Base-by-base conservation (phyloP, 805 yeast species). In the Spathaspora passalidarum region DNA sequence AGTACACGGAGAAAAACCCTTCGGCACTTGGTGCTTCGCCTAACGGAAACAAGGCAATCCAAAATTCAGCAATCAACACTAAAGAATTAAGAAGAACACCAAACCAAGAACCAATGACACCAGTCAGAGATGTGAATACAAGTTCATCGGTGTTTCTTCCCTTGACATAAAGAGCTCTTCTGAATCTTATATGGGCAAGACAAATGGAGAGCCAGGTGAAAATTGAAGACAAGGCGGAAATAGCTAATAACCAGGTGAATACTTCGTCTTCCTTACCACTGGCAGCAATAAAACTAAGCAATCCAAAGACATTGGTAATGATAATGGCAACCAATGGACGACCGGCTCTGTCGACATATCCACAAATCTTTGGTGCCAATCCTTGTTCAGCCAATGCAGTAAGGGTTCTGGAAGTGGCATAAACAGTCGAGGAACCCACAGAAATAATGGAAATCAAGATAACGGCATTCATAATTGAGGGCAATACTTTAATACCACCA, bases 301-400 rank as follows among this genome's bases (percentile, higher is more conserved):
- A 65, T 32, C 86, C 88, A 59, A 82, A 68, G 11, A 67, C 53
- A 43, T 80, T 65, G n/a, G 84, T 73, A 26, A 75, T 68, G 5
- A 64, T 51, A 56, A 86, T 80, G 16, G 89, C 92, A 43, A 78
- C 79, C 44, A 86, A 61, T 14, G 96, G 96, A 58, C 96, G 78
- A 47, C 96, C 96, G 44, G 69, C 72, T 52, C 85, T 76, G 62
- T 88, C 96, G 49, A 88, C 80, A 66, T 84, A 84, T 29, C 82
- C 81, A 45, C 84, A 75, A 23, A 74, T 56, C 45, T 66, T 66
- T 32, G 90, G 91, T 16, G 84, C 83, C 55, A 76, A 75, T 16
- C 84, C 81, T 61, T 81, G 82, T 38, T 79, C 81, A 8, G 88
- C 84, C 65, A 84, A 72, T 6, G 87, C 77, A 2, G 84, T 81